Conservation (phyloP, 2,329 filamentous ascomycete genomes). For the Colletotrichum sp. region DNA sequence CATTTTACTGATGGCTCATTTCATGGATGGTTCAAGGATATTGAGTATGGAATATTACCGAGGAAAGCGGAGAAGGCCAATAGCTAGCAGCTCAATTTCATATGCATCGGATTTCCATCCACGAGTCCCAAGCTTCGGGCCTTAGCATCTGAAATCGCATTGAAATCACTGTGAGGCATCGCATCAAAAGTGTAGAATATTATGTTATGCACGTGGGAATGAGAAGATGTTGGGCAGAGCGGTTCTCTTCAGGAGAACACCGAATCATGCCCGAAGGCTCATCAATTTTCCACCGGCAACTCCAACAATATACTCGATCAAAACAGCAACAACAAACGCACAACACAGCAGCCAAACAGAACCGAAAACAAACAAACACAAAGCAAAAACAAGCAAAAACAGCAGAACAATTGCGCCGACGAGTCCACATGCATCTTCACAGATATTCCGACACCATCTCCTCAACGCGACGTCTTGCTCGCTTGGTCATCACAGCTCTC, state of each 20-base stretch:
- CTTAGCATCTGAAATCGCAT: too few relatives aligned
- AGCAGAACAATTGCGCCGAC: neutral
- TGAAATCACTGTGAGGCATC: too few relatives aligned
- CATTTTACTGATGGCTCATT: too few relatives aligned
- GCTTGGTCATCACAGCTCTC: neutral
- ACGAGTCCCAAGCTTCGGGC: too few relatives aligned
- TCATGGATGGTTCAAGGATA: too few relatives aligned
- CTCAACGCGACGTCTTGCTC: neutral
- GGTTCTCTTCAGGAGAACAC: fast-evolving
- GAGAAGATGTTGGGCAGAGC: neutral
- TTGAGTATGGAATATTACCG: too few relatives aligned
- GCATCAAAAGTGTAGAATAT: too few relatives aligned
- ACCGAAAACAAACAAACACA: neutral
- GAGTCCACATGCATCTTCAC: neutral
- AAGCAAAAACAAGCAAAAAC: neutral
- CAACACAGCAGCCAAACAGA: neutral
- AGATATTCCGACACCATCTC: neutral
- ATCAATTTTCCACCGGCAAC: neutral
- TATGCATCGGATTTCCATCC: too few relatives aligned
- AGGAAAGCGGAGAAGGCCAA: too few relatives aligned
- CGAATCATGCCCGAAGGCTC: neutral
- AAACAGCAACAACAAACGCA: neutral
- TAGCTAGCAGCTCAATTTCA: too few relatives aligned
- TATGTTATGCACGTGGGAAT: too few relatives aligned
- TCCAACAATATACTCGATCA: neutral